phyloP scores from a whole-genome alignment of 2,329 filamentous ascomycete species.

The Colletotrichum salicis region DNA sequence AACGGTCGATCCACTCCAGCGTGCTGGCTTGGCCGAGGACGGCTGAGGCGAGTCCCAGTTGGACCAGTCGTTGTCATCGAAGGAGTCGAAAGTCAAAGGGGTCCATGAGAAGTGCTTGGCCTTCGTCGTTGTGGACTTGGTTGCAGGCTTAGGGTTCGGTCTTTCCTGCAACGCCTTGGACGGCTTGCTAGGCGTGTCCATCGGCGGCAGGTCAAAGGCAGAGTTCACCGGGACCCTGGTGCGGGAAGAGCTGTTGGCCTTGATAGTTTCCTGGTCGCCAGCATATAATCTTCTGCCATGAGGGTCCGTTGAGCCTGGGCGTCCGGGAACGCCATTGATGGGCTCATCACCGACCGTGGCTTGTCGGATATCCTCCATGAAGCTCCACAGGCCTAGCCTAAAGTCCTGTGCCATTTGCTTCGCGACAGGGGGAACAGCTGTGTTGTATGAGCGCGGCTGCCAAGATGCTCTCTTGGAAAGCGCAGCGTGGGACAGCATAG shows the following conservation, averaged over 20 bases:
- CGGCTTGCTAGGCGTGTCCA: slow-evolving; percentile 46
- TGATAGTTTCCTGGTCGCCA: slow-evolving; percentile 59
- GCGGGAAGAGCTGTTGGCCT: slow-evolving; percentile 52
- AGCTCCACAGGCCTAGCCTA: slow-evolving; percentile 89
- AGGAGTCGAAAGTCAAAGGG: slow-evolving; percentile 64
- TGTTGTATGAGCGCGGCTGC: slow-evolving; percentile 63
- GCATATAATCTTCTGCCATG: slow-evolving; percentile 33
- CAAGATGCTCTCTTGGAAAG: slow-evolving; percentile 69
- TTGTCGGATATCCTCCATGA: slow-evolving; percentile 93
- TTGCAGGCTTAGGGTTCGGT: slow-evolving; percentile 45
- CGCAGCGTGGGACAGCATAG: slow-evolving; percentile 48
- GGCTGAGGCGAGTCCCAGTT: slow-evolving; percentile 69
- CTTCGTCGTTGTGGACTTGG: slow-evolving; percentile 49
- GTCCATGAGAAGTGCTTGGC: slow-evolving; percentile 70
- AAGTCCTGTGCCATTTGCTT: slow-evolving; percentile 92
- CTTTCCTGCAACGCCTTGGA: slow-evolving; percentile 41
- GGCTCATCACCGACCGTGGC: slow-evolving; percentile 96
- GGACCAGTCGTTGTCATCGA: slow-evolving; percentile 72
- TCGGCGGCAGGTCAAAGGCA: slow-evolving; percentile 50
- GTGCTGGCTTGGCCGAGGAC: slow-evolving; percentile 63
- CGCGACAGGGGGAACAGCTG: slow-evolving; percentile 50
- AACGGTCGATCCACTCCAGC: slow-evolving; percentile 73
- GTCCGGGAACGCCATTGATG: slow-evolving; percentile 62
- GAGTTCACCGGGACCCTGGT: slow-evolving; percentile 51
- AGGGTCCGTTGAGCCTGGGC: slow-evolving; percentile 21